Evolutionary conservation across 352 stramenopile genomes (phyloP).

Genomic region (Phytopythium vexans): DNA sequence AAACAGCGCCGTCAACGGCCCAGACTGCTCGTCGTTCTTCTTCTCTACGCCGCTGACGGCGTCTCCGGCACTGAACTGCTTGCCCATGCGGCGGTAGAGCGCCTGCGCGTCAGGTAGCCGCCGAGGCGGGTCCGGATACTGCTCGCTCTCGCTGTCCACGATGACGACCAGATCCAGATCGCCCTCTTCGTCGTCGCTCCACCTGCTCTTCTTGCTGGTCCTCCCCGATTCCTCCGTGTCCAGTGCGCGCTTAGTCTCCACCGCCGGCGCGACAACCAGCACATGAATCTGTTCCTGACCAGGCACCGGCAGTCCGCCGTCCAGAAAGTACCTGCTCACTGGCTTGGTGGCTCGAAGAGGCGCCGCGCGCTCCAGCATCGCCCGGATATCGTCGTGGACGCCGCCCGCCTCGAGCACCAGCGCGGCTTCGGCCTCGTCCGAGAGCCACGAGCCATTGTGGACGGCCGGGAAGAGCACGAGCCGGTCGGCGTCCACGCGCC

Average conservation of each 20-base stretch:
- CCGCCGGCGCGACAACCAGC: background rate
- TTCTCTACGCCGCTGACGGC: background rate
- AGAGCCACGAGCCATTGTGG: slow-evolving; percentile 4
- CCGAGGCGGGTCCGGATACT: slow-evolving; percentile 2
- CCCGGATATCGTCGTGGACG: slow-evolving; percentile 1
- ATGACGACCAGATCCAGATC: slow-evolving; percentile 2
- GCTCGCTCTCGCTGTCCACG: slow-evolving; percentile 1
- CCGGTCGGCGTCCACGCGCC: slow-evolving; percentile 6
- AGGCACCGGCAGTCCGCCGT: background rate
- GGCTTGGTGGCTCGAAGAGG: slow-evolving; percentile 4
- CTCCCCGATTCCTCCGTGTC: background rate
- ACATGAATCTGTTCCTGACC: slow-evolving; percentile 4
- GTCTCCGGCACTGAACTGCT: background rate
- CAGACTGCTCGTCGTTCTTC: too few species aligned
- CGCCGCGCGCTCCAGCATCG: background rate
- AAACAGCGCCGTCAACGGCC: too few species aligned
- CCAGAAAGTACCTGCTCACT: slow-evolving; percentile 2
- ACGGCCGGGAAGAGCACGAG: slow-evolving; percentile 4
- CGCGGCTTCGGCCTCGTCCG: slow-evolving; percentile 8
- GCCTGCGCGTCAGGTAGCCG: background rate
- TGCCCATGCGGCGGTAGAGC: slow-evolving; percentile 6
- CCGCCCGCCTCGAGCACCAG: slow-evolving; percentile 5
- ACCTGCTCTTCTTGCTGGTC: background rate
- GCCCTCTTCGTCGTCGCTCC: background rate
- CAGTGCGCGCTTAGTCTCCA: background rate